A percentile compares a stretch with the other conserved stretches of the same genome.
Evolutionary conservation across 2,329 filamentous ascomycete genomes (phyloP).

Genomic region (Calonectria pauciramosa): DNA sequence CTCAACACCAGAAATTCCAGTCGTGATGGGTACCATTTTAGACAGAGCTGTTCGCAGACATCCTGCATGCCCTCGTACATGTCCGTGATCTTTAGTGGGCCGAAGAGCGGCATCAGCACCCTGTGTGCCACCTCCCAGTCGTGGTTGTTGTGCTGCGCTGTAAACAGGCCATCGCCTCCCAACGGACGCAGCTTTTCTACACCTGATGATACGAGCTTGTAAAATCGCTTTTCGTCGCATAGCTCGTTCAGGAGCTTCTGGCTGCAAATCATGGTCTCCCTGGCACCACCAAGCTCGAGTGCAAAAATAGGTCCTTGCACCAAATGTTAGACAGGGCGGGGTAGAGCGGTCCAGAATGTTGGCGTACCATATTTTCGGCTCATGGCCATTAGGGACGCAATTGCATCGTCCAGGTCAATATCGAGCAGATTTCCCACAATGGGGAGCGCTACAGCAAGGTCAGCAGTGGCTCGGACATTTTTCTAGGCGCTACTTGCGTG

Average conservation of each 20-base stretch:
- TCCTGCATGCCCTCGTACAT: conserved; percentile 8
- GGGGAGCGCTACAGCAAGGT: background rate
- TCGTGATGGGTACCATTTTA: background rate
- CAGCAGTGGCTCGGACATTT: background rate
- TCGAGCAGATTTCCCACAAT: background rate
- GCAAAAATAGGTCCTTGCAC: background rate
- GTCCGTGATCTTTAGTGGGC: background rate
- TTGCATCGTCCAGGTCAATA: background rate
- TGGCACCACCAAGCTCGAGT: background rate
- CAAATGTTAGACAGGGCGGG: background rate
- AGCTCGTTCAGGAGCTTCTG: background rate
- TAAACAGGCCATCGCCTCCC: background rate
- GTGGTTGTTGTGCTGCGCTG: conserved; percentile 2
- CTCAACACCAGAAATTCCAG: too few species aligned
- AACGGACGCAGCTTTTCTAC: background rate
- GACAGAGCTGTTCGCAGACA: background rate
- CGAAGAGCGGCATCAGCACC: background rate
- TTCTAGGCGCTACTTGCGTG: background rate
- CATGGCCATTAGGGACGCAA: background rate
- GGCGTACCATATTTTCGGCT: background rate
- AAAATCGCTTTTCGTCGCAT: background rate
- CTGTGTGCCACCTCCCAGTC: background rate
- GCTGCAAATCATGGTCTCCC: background rate
- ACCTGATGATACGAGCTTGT: background rate
- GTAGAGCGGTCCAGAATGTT: too few species aligned